A percentile compares a stretch with the other conserved stretches of the same genome.
phyloP scores from a whole-genome alignment of 2,329 filamentous ascomycete genomes.

The Diplodia sapinea region DNA sequence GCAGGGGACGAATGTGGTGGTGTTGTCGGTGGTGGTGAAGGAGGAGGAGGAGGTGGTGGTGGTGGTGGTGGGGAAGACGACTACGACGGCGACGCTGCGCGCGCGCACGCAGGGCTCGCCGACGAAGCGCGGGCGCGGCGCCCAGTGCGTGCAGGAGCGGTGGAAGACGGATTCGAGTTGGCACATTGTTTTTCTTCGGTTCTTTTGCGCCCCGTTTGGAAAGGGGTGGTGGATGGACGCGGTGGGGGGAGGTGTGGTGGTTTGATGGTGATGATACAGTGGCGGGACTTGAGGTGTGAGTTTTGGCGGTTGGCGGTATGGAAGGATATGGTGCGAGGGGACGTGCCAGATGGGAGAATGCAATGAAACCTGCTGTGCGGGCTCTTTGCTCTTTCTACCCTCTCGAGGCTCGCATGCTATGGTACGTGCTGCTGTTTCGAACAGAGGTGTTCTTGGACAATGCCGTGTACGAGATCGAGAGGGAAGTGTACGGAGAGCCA shows the following conservation, averaged over 20 bases:
- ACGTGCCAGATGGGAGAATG: not conserved
- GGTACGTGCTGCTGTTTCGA: not conserved
- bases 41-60: not conserved
- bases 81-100: slow-evolving; percentile 1
- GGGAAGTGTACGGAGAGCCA: not conserved
- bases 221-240: too few relatives aligned
- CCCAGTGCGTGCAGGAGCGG: slow-evolving; percentile 42
- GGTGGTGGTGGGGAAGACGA: too few relatives aligned
- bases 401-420: not conserved
- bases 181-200: slow-evolving; percentile 41
- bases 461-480: not conserved
- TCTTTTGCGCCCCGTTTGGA: too few relatives aligned
- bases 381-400: not conserved
- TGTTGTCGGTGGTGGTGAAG: not conserved
- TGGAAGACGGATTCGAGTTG: slow-evolving; percentile 43
- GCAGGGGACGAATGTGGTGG: not conserved
- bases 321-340: not conserved
- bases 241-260: not conserved
- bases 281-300: not conserved
- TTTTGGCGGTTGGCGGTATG: not conserved
- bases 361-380: not conserved
- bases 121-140: slow-evolving; percentile 37
- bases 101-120: slow-evolving; percentile 42
- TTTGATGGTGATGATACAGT: not conserved
- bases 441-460: not conserved